Percentiles rank a stretch among this genome's conserved stretches.
Evolutionary conservation across 192 early-diverging fungal genomes (phyloP).

Genomic region (Chytriomyces sp.): DNA sequence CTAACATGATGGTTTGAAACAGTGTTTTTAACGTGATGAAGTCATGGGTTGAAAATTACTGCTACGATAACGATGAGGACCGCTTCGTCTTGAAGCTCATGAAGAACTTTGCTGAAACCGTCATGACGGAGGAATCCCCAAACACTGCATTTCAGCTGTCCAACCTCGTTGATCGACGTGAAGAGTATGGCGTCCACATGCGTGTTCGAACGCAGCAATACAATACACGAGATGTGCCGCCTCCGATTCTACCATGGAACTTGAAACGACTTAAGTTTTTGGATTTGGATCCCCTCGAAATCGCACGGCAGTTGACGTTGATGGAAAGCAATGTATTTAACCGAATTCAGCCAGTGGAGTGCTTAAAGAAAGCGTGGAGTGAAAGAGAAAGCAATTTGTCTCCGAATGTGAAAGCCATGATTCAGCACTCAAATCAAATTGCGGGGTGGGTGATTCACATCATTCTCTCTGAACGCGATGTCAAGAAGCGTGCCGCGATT

Average conservation of each 20-base stretch:
- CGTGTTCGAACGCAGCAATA: constrained; percentile 16
- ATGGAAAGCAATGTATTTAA: constrained; percentile 85
- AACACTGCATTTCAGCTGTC: constrained; percentile 72
- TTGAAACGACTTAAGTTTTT: constrained; percentile 78
- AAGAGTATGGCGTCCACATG: constrained; percentile 49
- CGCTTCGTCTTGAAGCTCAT: constrained; percentile 66
- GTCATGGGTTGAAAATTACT: constrained; percentile 94
- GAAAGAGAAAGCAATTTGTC: constrained; percentile 60
- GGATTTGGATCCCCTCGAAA: constrained; percentile 90
- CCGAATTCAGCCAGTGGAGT: constrained; percentile 86
- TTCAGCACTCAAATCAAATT: constrained; percentile 81
- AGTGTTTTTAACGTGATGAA: constrained; percentile 94
- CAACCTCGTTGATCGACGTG: constrained; percentile 78
- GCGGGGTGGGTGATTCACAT: constrained; percentile 87
- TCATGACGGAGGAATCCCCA: constrained; percentile 52
- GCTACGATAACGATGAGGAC: constrained; percentile 78
- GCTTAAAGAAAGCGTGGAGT: constrained; percentile 90
- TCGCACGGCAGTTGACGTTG: constrained; percentile 94
- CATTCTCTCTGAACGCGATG: constrained; percentile 74
- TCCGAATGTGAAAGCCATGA: constrained; percentile 86
- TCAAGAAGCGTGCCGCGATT: constrained; percentile 50
- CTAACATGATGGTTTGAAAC: background rate
- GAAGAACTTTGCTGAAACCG: constrained; percentile 72
- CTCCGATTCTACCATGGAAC: constrained; percentile 82
- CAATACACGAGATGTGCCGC: constrained; percentile 53